Evolutionary conservation across 2,329 filamentous ascomycete species (phyloP), one percentile per base, ranked within the genome.

Genomic region (Penicillium carneum): DNA sequence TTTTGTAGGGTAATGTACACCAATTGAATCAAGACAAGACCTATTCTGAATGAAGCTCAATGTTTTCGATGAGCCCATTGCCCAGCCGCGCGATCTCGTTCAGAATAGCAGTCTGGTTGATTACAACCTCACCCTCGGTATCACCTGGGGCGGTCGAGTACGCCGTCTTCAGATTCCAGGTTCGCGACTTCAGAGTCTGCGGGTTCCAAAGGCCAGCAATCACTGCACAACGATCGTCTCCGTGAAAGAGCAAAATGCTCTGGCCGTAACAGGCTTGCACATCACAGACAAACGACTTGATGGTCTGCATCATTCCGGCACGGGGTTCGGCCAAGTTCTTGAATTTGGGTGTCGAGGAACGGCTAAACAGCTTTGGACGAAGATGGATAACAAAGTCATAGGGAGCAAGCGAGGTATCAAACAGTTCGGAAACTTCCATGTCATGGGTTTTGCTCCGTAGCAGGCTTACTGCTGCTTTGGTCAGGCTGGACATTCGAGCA

Each of bases 371-470:
- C 51, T 85, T 87, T 34, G 83, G 67, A 16, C 86, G 85, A 20
- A 98, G 81, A 71, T 89, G 86, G 57, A 99, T 81, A n/a, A 94
- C 80, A 65, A 98, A 89, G 74, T 98, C 92, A 76, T 93, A 99
- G 66, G 97, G 93, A 10, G 78, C 77, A 6, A 92, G 82, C 0
- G 89, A 86, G 3, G 90, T 83, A n/a, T 85, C 82, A 79, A 98
- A 98, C 9, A 98, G 83, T 1, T 80, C 76, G 34, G 82, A 79
- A 1, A 84, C 77, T 49, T 88, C 81, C 55, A 92, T 76, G 12
- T 79, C 77, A 29, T 84, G 72, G 29, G 83, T 84, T 36, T 85
- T 74, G 11, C 81, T 77, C 50, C 82, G 84, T 14, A 91, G 79
- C 11, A 90, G 75, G 53, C 86, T 86, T 71, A 86, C 86, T 11